These are phyloP conservation scores for Fusarium sp. DNA, from an alignment of 2,329 filamentous ascomycete genomes.

Conservation along the genomic window DNA sequence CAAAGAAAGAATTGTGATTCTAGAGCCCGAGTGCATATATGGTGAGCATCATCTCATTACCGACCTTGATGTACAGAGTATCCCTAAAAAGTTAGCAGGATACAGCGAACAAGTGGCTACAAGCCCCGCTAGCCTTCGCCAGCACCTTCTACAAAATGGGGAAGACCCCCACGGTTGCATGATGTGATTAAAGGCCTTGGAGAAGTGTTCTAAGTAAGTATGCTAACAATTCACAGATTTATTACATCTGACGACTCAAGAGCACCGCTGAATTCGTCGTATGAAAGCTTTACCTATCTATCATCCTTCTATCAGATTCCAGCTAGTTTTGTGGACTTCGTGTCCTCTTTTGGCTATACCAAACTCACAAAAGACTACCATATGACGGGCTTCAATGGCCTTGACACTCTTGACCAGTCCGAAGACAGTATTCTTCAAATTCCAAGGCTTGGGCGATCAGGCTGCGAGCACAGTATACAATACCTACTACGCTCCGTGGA, in stretches of 20 bases:
- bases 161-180: constrained; percentile 24
- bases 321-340: constrained; percentile 13
- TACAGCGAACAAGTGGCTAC: neutral
- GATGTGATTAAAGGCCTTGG: neutral
- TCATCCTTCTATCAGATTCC: constrained; percentile 15
- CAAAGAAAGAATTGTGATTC: neutral
- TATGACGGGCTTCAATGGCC: constrained; percentile 17
- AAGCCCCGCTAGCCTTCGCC: neutral
- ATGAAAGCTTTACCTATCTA: neutral
- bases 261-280: constrained; percentile 11
- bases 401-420: constrained; percentile 1
- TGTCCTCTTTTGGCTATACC: constrained; percentile 21
- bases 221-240: no score
- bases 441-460: constrained; percentile 20
- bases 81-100: neutral
- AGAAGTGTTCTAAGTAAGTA: no score
- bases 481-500: constrained; percentile 30
- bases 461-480: constrained; percentile 12
- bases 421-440: neutral
- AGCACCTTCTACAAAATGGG: constrained; percentile 10
- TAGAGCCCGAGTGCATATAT: neutral
- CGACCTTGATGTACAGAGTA: no score
- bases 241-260: constrained; percentile 3
- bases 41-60: neutral
- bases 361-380: constrained; percentile 15